These are phyloP conservation scores for Pisolithus microcarpus DNA, from an alignment of 768 basidiomycete species.

Conservation along the genomic window DNA sequence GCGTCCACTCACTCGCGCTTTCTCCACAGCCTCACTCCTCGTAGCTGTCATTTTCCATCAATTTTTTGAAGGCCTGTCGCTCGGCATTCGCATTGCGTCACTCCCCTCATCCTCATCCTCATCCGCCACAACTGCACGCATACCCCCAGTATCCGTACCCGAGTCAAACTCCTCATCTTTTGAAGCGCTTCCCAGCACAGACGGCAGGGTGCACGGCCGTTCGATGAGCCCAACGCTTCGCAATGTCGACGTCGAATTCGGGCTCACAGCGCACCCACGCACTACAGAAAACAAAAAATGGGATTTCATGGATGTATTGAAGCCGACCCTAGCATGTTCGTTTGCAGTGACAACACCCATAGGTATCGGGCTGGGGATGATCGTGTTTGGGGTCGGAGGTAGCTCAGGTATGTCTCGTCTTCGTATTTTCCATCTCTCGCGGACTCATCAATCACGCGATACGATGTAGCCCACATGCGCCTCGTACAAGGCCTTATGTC, in stretches of 20 bases:
- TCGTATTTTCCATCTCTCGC: neutral
- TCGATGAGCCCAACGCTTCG: neutral
- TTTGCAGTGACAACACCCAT: slow-evolving; percentile 72
- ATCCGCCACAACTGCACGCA: too few species aligned
- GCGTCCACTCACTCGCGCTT: too few species aligned
- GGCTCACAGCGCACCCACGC: neutral
- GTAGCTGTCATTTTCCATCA: slow-evolving; percentile 78
- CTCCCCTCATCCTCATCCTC: slow-evolving; percentile 37
- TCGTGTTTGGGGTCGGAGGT: slow-evolving; percentile 33
- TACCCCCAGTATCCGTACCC: too few species aligned
- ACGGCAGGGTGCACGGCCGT: neutral
- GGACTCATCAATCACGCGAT: neutral
- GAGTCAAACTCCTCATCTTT: too few species aligned
- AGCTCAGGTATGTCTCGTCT: slow-evolving; percentile 20
- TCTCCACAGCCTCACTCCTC: slow-evolving; percentile 52
- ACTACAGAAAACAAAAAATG: neutral
- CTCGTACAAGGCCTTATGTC: slow-evolving; percentile 70
- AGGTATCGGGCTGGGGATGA: slow-evolving; percentile 57
- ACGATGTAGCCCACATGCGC: slow-evolving; percentile 35
- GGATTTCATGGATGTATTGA: slow-evolving; percentile 30
- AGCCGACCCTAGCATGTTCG: slow-evolving; percentile 47
- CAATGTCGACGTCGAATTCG: neutral
- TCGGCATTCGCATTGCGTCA: slow-evolving; percentile 72
- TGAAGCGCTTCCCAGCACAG: neutral
- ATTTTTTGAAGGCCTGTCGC: slow-evolving; percentile 75